phyloP scores from a whole-genome alignment of 306 rosid genomes.

The Parietaria judaica region DNA sequence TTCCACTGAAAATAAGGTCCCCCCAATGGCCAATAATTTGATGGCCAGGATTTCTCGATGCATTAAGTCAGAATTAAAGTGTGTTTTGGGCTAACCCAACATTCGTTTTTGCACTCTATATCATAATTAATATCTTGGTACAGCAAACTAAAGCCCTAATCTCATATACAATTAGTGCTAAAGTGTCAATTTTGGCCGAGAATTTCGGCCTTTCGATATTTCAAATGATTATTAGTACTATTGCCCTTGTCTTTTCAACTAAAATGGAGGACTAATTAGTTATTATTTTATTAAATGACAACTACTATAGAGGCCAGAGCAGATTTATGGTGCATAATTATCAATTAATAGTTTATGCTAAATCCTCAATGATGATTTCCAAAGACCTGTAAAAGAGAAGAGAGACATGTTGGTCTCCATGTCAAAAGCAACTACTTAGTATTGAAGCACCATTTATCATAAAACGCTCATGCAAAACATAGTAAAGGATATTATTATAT shows the following conservation, averaged over 20 bases:
- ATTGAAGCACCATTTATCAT: constrained; percentile 17
- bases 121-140: constrained; percentile 8
- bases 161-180: constrained; percentile 31
- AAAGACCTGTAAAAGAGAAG: constrained; percentile 11
- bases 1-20: constrained; percentile 29
- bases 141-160: constrained; percentile 19
- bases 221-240: constrained; percentile 2
- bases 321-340: constrained; percentile 14
- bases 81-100: constrained; percentile 25
- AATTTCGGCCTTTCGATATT: constrained; percentile 36
- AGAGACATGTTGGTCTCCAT: constrained; percentile 13
- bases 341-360: constrained; percentile 7
- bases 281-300: constrained; percentile 17
- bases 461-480: constrained; percentile 9
- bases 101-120: constrained; percentile 17
- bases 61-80: constrained; percentile 16
- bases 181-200: constrained; percentile 29
- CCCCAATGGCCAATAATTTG: constrained; percentile 19
- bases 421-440: constrained; percentile 8
- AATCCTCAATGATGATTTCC: constrained; percentile 10
- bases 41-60: not conserved
- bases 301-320: constrained; percentile 17
- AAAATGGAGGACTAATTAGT: constrained; percentile 16
- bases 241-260: constrained; percentile 14
- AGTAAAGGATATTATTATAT: not conserved